These are phyloP conservation scores for Pyrenochaeta sp. DNA, from an alignment of 2,329 filamentous ascomycete species.

Conservation along the genomic window DNA sequence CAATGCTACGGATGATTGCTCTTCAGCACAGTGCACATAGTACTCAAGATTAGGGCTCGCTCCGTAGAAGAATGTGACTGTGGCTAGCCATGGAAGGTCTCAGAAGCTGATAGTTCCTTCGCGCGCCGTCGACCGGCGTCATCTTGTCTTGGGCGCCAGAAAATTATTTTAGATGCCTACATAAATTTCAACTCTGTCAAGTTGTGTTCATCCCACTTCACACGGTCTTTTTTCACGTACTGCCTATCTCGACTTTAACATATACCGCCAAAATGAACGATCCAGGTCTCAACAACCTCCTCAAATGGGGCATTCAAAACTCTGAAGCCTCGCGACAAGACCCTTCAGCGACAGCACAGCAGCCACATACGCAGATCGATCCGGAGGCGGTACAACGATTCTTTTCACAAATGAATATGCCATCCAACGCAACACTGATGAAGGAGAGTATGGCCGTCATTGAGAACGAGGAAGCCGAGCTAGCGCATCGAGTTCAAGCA, in stretches of 20 bases:
- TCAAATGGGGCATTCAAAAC: constrained; percentile 80
- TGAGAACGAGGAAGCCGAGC: constrained; percentile 55
- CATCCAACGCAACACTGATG: constrained; percentile 91
- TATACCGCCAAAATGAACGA: constrained; percentile 56
- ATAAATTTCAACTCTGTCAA: not conserved
- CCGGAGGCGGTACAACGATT: constrained; percentile 16
- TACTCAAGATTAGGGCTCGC: not conserved
- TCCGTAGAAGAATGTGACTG: constrained; percentile 11
- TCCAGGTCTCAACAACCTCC: constrained; percentile 76
- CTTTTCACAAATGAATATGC: constrained; percentile 8
- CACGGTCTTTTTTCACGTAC: constrained; percentile 1
- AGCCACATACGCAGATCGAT: constrained; percentile 20
- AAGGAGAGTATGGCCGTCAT: constrained; percentile 81
- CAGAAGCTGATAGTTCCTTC: constrained; percentile 33
- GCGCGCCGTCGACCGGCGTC: constrained; percentile 27
- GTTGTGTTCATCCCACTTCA: constrained; percentile 1
- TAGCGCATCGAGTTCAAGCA: constrained; percentile 26
- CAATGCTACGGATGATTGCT: too few species aligned
- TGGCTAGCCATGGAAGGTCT: constrained; percentile 29
- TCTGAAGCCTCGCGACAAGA: constrained; percentile 56
- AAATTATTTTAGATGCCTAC: constrained; percentile 25
- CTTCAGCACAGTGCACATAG: too few species aligned
- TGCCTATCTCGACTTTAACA: not conserved
- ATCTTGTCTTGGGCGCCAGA: constrained; percentile 25
- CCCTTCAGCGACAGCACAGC: constrained; percentile 54